Conservation (phyloP, 225 moss, liverwort and hornwort species). For the Rhytidiadelphus loreus region DNA sequence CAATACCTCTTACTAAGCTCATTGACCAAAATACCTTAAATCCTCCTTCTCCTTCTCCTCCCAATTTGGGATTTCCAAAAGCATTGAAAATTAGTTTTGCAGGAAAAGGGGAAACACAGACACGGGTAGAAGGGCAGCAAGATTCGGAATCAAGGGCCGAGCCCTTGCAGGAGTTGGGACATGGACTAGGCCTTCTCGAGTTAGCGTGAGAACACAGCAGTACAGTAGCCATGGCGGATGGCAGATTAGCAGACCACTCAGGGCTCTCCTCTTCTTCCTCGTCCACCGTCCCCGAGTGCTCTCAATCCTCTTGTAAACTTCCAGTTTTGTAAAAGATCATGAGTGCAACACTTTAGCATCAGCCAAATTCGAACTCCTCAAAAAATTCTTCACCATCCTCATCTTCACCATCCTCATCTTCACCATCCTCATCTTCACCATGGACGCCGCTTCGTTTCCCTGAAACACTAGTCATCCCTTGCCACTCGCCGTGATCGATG, state of each 20-base stretch:
- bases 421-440: not conserved
- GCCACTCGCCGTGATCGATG: not conserved
- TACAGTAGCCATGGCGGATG: not conserved
- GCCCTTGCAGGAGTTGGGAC: not conserved
- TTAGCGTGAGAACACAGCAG: conserved; percentile 23
- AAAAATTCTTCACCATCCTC: not conserved
- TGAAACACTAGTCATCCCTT: not conserved
- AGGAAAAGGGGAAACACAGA: not conserved
- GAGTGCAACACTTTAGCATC: not conserved
- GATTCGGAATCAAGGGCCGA: not conserved
- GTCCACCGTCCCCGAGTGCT: not conserved
- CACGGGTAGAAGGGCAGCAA: not conserved
- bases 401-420: not conserved
- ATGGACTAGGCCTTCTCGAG: conserved; percentile 6
- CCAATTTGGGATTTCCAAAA: not conserved
- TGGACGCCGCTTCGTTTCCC: conserved; percentile 5
- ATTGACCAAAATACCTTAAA: not conserved
- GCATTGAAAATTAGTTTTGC: not conserved
- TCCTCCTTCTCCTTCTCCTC: not conserved
- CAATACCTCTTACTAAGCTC: too few relatives aligned
- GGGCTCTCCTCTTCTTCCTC: not conserved
- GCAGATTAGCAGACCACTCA: not conserved
- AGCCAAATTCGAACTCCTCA: not conserved
- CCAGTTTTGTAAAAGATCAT: not conserved
- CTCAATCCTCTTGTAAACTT: not conserved